A percentile compares a stretch with the other conserved stretches of the same genome.
These are phyloP conservation scores for Thinopyrum obtusiflorum DNA, from an alignment of 202 grass and related monocot species.

Conservation along the genomic window DNA sequence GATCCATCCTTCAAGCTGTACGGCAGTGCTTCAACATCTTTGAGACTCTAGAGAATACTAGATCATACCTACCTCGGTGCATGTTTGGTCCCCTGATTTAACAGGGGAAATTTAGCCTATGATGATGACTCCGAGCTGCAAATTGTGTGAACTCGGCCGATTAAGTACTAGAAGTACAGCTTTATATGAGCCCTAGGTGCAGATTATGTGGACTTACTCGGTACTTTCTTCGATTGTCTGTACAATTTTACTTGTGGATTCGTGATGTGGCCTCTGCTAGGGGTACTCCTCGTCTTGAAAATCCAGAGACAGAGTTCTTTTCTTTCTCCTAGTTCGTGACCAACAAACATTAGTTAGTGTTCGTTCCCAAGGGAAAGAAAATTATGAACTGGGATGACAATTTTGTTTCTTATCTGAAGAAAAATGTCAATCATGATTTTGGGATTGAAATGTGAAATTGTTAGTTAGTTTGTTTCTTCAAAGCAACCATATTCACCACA, in stretches of 20 bases:
- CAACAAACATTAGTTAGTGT: too few species aligned
- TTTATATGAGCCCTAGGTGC: background rate
- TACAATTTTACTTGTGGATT: background rate
- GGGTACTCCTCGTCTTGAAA: background rate
- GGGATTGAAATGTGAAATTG: background rate
- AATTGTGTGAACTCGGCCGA: background rate
- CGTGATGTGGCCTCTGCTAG: background rate
- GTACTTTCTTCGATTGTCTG: background rate
- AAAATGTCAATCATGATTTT: background rate
- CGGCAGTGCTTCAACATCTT: background rate
- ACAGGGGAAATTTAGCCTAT: background rate
- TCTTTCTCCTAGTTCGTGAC: background rate
- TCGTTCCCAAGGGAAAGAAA: too few species aligned
- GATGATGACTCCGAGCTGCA: slow-evolving; percentile 1
- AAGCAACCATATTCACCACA: background rate
- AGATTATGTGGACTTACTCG: background rate
- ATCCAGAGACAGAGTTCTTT: background rate
- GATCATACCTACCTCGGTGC: background rate
- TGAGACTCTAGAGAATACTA: background rate
- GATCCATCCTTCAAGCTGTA: slow-evolving; percentile 2
- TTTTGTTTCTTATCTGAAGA: background rate
- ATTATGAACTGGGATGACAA: background rate
- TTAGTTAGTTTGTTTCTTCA: background rate
- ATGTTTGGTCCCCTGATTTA: background rate
- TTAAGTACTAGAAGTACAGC: background rate